Conservation (phyloP, 2,329 filamentous ascomycete species). For the Ceratocystiopsis minuta region DNA sequence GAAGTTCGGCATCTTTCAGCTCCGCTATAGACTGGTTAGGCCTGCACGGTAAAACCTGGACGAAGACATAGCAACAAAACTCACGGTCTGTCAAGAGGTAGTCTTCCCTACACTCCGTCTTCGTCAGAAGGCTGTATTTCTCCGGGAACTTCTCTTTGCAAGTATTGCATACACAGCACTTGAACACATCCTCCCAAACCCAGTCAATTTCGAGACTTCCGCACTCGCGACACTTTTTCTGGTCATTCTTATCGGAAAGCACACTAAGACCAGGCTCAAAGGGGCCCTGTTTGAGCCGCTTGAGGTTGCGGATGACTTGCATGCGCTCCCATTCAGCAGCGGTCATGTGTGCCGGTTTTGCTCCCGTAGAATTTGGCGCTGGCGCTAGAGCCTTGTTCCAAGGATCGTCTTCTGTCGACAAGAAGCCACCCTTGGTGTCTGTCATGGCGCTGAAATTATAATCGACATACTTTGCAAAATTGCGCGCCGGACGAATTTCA, state of each 20-base stretch:
- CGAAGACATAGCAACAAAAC: slow-evolving; percentile 15
- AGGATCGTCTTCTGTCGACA: slow-evolving; percentile 82
- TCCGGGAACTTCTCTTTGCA: slow-evolving; percentile 87
- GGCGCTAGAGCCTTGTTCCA: slow-evolving; percentile 55
- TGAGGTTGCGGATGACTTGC: slow-evolving; percentile 54
- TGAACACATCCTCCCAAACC: slow-evolving; percentile 80
- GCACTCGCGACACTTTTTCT: slow-evolving; percentile 73
- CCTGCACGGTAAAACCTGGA: no score
- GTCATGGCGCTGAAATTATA: slow-evolving; percentile 98
- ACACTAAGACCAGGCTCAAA: slow-evolving; percentile 82
- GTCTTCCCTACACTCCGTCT: slow-evolving; percentile 90
- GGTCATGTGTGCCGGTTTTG: slow-evolving; percentile 76
- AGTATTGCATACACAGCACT: slow-evolving; percentile 52
- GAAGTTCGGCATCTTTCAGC: slow-evolving; percentile 67
- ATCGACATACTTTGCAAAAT: slow-evolving; percentile 88
- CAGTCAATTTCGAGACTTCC: slow-evolving; percentile 75
- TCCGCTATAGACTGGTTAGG: slow-evolving; percentile 39
- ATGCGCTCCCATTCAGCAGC: slow-evolving; percentile 79
- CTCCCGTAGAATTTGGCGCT: slow-evolving; percentile 21
- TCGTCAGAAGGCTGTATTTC: slow-evolving; percentile 87
- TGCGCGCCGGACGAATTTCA: slow-evolving; percentile 56
- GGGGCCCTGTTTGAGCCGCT: slow-evolving; percentile 57
- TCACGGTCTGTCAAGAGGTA: slow-evolving; percentile 83
- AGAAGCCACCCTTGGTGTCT: slow-evolving; percentile 90
- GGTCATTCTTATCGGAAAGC: slow-evolving; percentile 40